Evolutionary conservation across 257 asterid species (phyloP).

Genomic region (Osmanthus fragrans): DNA sequence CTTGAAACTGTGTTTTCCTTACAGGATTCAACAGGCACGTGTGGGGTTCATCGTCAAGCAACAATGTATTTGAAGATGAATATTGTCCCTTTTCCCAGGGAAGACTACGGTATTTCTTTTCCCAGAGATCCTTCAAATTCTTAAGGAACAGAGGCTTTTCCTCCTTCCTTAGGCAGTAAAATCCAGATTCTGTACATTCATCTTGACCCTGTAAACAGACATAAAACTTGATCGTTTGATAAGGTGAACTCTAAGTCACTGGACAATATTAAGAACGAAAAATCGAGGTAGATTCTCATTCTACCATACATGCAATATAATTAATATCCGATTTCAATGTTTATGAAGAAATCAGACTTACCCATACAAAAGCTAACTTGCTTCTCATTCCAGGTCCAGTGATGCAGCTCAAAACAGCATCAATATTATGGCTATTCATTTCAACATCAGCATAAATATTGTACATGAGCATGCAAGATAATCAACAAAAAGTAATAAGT

Average conservation of each 20-base stretch:
- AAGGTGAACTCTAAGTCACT: too few relatives aligned
- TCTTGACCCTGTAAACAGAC: slow-evolving; percentile 39
- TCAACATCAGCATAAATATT: background rate
- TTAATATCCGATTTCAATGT: background rate
- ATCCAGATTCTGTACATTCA: slow-evolving; percentile 44
- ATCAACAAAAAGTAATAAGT: background rate
- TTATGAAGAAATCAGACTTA: slow-evolving; percentile 14
- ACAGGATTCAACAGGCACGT: slow-evolving; percentile 53
- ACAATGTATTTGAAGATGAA: slow-evolving; percentile 44
- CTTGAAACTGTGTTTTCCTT: background rate
- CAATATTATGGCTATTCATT: slow-evolving; percentile 45
- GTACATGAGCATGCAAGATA: background rate
- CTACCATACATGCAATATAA: too few relatives aligned
- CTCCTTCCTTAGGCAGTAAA: slow-evolving; percentile 26
- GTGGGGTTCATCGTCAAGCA: slow-evolving; percentile 56
- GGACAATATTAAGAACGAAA: too few relatives aligned
- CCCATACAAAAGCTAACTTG: slow-evolving; percentile 59
- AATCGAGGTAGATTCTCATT: too few relatives aligned
- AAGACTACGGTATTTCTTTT: background rate
- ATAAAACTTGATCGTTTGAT: background rate
- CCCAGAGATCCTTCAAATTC: slow-evolving; percentile 47
- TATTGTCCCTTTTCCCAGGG: slow-evolving; percentile 31
- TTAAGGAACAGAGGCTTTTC: slow-evolving; percentile 57
- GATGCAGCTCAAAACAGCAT: slow-evolving; percentile 30
- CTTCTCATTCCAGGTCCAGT: slow-evolving; percentile 30